Evolutionary conservation across 2,329 filamentous ascomycete genomes (phyloP).

Genomic region (Epicoccum nigrum): DNA sequence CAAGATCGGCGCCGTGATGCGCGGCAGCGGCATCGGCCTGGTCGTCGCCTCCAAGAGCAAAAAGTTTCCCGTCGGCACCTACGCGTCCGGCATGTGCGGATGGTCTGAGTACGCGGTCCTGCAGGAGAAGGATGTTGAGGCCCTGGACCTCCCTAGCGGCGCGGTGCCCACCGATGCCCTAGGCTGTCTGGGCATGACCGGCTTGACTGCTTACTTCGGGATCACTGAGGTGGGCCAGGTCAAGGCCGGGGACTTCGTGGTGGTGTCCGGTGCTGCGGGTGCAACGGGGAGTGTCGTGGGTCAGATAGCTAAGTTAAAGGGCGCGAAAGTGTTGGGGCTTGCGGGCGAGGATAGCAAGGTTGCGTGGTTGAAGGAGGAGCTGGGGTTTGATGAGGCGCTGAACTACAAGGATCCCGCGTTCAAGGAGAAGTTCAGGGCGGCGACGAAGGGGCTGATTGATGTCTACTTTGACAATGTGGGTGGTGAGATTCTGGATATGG

Average conservation of each 20-base stretch:
- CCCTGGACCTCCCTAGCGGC: constrained; percentile 53
- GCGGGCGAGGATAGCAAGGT: constrained; percentile 61
- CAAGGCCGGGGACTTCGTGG: constrained; percentile 73
- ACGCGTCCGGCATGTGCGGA: constrained; percentile 61
- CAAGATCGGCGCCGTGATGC: constrained; percentile 71
- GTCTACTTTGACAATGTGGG: constrained; percentile 61
- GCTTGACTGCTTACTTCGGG: constrained; percentile 78
- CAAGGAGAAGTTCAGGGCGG: constrained; percentile 54
- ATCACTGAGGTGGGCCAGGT: constrained; percentile 71
- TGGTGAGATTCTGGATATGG: constrained; percentile 56
- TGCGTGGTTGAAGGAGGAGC: constrained; percentile 58
- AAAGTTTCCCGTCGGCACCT: constrained; percentile 62
- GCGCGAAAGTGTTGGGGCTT: constrained; percentile 58
- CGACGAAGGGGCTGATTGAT: constrained; percentile 58
- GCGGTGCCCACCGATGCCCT: constrained; percentile 63
- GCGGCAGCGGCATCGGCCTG: constrained; percentile 65
- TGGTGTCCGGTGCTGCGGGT: constrained; percentile 78
- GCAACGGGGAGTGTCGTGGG: constrained; percentile 78
- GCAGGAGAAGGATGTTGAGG: constrained; percentile 56
- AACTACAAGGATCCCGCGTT: constrained; percentile 62
- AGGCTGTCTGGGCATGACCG: constrained; percentile 65
- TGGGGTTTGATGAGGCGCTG: constrained; percentile 61
- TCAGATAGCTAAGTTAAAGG: constrained; percentile 78
- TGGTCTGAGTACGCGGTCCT: constrained; percentile 72
- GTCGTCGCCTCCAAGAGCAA: constrained; percentile 66